These are phyloP conservation scores for Xanthoparmelia taractica DNA, from an alignment of 495 filamentous ascomycete species.

Conservation along the genomic window DNA sequence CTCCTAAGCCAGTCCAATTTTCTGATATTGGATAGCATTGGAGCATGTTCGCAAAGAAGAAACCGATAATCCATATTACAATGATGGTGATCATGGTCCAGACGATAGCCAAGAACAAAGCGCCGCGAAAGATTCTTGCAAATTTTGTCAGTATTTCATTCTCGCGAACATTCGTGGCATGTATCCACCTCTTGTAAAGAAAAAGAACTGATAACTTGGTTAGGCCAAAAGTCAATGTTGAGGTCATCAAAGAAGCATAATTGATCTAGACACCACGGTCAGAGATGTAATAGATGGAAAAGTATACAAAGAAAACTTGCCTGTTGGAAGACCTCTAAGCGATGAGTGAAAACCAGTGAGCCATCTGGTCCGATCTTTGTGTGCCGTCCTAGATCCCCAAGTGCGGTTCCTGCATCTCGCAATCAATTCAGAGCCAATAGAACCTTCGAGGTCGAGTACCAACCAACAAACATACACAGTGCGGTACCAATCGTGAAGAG, in stretches of 20 bases:
- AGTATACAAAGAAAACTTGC: neutral
- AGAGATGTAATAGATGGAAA: neutral
- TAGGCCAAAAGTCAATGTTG: slow-evolving; percentile 8
- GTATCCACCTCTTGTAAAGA: slow-evolving; percentile 8
- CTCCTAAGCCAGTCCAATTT: neutral
- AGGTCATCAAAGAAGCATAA: slow-evolving; percentile 6
- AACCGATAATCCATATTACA: neutral
- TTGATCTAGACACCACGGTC: neutral
- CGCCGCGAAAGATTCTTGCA: neutral
- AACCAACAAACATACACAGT: slow-evolving; percentile 9
- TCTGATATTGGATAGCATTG: slow-evolving; percentile 10
- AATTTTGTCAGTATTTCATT: neutral
- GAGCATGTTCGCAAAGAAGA: slow-evolving; percentile 1
- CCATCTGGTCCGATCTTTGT: neutral
- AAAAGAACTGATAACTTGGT: slow-evolving; percentile 10
- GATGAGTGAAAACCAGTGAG: neutral
- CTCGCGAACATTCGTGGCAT: neutral
- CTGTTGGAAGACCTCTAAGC: slow-evolving; percentile 1
- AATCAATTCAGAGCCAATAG: neutral
- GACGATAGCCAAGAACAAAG: neutral
- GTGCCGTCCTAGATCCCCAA: slow-evolving; percentile 9
- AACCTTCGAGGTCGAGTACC: neutral
- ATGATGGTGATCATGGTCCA: slow-evolving; percentile 6
- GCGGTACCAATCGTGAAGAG: neutral
- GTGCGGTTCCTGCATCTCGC: neutral